A percentile compares a stretch with the other conserved stretches of the same genome.
phyloP scores from a whole-genome alignment of 805 yeast genomes.

The Pichia exigua region DNA sequence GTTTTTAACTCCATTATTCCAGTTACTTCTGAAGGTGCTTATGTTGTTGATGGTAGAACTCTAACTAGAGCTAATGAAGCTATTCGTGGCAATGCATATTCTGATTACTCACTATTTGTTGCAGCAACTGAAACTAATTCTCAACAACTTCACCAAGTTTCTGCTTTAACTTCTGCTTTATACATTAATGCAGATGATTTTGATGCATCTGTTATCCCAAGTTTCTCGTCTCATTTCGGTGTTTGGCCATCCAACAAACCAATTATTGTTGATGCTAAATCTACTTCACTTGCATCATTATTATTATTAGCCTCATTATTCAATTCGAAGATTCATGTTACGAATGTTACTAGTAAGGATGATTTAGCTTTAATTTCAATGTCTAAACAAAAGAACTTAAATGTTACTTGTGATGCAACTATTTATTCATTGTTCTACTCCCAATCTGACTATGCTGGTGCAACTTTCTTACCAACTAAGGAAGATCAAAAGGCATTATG shows the following conservation, averaged over 20 bases:
- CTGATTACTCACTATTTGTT: constrained; percentile 76
- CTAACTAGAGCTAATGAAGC: constrained; percentile 55
- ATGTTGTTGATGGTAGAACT: constrained; percentile 57
- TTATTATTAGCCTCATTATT: constrained; percentile 83
- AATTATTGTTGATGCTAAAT: constrained; percentile 84
- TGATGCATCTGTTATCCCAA: constrained; percentile 61
- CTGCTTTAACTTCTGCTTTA: constrained; percentile 65
- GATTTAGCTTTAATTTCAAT: constrained; percentile 78
- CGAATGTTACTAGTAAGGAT: constrained; percentile 72
- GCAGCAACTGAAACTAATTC: constrained; percentile 75
- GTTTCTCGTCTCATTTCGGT: constrained; percentile 70
- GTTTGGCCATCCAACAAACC: constrained; percentile 82
- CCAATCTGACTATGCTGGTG: constrained; percentile 63
- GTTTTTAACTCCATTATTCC: constrained; percentile 80
- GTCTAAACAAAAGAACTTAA: constrained; percentile 74
- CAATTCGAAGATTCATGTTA: constrained; percentile 77
- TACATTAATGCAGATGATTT: constrained; percentile 75
- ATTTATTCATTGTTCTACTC: constrained; percentile 72
- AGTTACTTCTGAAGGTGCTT: constrained; percentile 51
- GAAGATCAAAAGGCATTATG: constrained; percentile 79
- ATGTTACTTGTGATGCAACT: constrained; percentile 85
- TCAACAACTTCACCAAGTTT: constrained; percentile 50
- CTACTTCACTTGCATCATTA: constrained; percentile 89
- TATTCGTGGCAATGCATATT: constrained; percentile 52
- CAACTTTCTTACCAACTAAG: constrained; percentile 66